Base-by-base conservation (phyloP, 176 grass and related monocot species). In the Calamus simplicifolius region DNA sequence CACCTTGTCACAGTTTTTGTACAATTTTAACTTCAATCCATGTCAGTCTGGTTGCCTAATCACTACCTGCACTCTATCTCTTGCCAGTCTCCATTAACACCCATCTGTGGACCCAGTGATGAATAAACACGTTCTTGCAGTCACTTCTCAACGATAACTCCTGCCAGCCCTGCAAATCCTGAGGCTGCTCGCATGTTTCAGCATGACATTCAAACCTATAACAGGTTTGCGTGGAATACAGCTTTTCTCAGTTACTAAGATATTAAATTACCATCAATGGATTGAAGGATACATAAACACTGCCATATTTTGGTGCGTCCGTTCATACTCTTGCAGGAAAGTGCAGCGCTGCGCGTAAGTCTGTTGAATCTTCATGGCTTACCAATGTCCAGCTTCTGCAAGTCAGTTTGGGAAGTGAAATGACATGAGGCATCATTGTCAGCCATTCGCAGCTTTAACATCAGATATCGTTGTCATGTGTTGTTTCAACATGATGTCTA, bases 1-100 rank as follows among this genome's bases (percentile, higher is more conserved):
- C 64, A 62, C 58, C 64, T 49, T 70, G 64, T 49, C 70, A 81
- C 63, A 81, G 70, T 81, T 57, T 81, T 63, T 81, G 29, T 73
- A 69, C 58, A 10, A 81, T 81, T 51, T 56, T 64, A 31, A 58
- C 62, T 25, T 75, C 71, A 50, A 59, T 75, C 18, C 71, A 81
- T 64, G 64, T 81, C 5, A 30, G 30, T 17, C 16, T 67, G 52
- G 6, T 43, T 13, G 7, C 35, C 35, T 43, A 43, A 43, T 13
- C 35, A 13, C 35, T 10, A 13, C 8, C 35, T 43, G 8, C 35
- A 43, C 31, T 35, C 31, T 35, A 2, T 43, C 35, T 8, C 35
- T 13, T 43, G 7, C 35, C 2, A 2, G 3, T 2, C 35, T 13
- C 2, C 35, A 43, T 43, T 10, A 13, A 10, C 10, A 10, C 2